Evolutionary conservation across 805 yeast genomes (phyloP).

Genomic region (Saturnispora hagleri): DNA sequence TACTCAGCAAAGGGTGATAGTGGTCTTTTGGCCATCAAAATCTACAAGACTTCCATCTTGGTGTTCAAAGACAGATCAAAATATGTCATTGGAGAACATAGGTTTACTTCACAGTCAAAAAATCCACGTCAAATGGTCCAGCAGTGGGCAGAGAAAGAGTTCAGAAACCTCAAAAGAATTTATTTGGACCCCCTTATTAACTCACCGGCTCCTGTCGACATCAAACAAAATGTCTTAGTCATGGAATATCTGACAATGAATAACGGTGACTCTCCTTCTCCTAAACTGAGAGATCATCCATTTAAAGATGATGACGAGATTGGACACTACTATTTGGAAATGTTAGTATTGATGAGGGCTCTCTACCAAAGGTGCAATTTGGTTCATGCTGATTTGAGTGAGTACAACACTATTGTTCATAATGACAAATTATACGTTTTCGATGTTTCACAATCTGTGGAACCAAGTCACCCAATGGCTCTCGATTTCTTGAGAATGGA

Average conservation of each 20-base stretch:
- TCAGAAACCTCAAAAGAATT: conserved; percentile 80
- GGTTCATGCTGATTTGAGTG: conserved; percentile 95
- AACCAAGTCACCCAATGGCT: conserved; percentile 96
- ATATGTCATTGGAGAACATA: conserved; percentile 91
- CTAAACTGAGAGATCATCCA: conserved; percentile 77
- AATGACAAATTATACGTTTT: conserved; percentile 70
- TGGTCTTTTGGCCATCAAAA: conserved; percentile 64
- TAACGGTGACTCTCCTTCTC: conserved; percentile 74
- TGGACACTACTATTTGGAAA: conserved; percentile 59
- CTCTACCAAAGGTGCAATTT: conserved; percentile 82
- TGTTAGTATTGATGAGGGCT: conserved; percentile 77
- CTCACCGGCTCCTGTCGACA: conserved; percentile 87
- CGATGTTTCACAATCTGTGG: conserved; percentile 96
- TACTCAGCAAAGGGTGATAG: conserved; percentile 59
- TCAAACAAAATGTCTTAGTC: conserved; percentile 82
- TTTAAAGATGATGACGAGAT: conserved; percentile 57
- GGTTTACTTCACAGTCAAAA: conserved; percentile 77
- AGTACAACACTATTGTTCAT: conserved; percentile 86
- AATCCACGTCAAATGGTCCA: conserved; percentile 97
- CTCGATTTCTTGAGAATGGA: conserved; percentile 95
- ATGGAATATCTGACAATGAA: conserved; percentile 85
- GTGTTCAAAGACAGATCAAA: conserved; percentile 97
- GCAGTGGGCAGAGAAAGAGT: conserved; percentile 98
- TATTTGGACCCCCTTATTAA: conserved; percentile 64
- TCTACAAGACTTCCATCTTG: conserved; percentile 89